Evolutionary conservation across 73 alveolate species (phyloP), one percentile per base, ranked within the genome.

Genomic region (Symbiodinium natans): DNA sequence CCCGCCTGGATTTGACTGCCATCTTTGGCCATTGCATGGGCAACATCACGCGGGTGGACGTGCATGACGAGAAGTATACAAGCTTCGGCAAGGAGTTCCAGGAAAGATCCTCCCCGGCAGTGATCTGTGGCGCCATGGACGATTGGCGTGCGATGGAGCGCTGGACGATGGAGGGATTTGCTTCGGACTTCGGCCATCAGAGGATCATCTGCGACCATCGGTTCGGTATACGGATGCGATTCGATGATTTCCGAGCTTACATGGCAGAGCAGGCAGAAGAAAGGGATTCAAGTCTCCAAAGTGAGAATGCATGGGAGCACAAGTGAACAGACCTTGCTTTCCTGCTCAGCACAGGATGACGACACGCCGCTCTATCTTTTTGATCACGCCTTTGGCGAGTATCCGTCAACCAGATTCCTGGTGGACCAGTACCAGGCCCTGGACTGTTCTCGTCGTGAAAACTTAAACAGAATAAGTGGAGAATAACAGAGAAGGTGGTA

Each of bases 341-440:
- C n/a, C n/a, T n/a, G n/a, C n/a, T n/a, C n/a, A n/a, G n/a, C 29
- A 38, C 93, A 86, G 94, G 83, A 86, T 8, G 94, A 86, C 36
- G 94, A 86, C 63, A 36, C 84, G 19, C 94, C 94, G 31, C 59
- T 86, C 27, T 86, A 86, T 41, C 41, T 86, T 31, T 86, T 86
- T 83, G 94, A 86, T 40, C 94, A 86, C 43, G 56, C 83, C 94
- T 86, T 86, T 38, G 94, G 94, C 21, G 94, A 86, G 59, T 86
- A 86, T 40, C 94, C 94, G 17, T 56, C 94, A 19, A 86, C 94
- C 59, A n/a, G 59, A 36, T 29, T 41, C 17, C 19, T 86, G 84
- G 41, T 86, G 41, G 41, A 56, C 15, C 63, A 86, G 15, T 86
- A 54, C 71, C n/a, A 52, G 71, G 71, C 71, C 71, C n/a, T n/a